Evolutionary conservation across 345 rosid genomes (phyloP).

Genomic region (Arabidopsis arenosa): DNA sequence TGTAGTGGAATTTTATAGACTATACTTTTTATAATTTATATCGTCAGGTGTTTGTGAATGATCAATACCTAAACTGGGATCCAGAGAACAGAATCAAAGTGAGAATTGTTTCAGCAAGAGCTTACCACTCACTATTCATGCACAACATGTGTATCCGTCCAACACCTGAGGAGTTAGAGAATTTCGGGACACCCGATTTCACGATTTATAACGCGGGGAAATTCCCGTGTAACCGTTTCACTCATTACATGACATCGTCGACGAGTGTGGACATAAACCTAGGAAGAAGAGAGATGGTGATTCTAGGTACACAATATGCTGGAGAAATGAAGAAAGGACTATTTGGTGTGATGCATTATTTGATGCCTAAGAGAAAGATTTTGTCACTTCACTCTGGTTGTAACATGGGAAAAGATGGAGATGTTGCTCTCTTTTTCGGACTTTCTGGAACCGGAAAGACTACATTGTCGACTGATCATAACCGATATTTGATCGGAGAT

Average conservation of each 20-base stretch:
- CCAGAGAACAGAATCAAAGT: constrained; percentile 85
- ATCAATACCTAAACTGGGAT: constrained; percentile 96
- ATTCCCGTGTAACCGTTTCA: constrained; percentile 98
- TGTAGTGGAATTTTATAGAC: neutral
- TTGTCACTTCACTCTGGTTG: constrained; percentile 95
- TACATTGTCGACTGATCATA: constrained; percentile 94
- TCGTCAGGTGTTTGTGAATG: constrained; percentile 88
- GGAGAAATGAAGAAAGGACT: constrained; percentile 99
- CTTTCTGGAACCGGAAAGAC: constrained; percentile 99
- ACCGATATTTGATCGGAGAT: constrained; percentile 86
- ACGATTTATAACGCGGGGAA: constrained; percentile 97
- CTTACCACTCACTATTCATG: constrained; percentile 98
- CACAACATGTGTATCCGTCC: constrained; percentile 99
- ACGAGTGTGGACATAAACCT: constrained; percentile 96
- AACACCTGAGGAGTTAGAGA: constrained; percentile 92
- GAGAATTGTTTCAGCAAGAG: constrained; percentile 94
- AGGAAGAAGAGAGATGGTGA: constrained; percentile 97
- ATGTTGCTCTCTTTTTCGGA: constrained; percentile 99
- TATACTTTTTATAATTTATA: neutral
- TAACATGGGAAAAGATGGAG: constrained; percentile 98
- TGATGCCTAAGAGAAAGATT: constrained; percentile 97
- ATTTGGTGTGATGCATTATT: constrained; percentile 95
- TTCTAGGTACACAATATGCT: constrained; percentile 97
- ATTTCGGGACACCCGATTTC: constrained; percentile 98
- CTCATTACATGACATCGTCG: constrained; percentile 99